phyloP scores from a whole-genome alignment of 495 filamentous ascomycete genomes.

The Penicillium malachiteum region DNA sequence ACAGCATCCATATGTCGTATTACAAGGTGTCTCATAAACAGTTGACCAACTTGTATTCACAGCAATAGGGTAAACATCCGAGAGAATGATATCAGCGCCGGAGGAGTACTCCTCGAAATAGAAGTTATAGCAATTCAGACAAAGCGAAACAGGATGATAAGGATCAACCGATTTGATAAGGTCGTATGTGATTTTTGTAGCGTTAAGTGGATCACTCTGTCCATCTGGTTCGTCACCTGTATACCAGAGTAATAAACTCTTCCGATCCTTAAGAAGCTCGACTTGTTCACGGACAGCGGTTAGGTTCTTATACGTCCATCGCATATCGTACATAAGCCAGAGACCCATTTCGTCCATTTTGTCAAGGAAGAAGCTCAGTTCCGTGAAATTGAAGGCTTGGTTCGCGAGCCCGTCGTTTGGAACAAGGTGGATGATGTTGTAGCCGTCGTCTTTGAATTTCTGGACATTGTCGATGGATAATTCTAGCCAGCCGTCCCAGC shows the following conservation, averaged over 20 bases:
- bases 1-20: slow-evolving; percentile 66
- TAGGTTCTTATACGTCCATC: slow-evolving; percentile 58
- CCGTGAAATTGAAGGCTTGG: slow-evolving; percentile 26
- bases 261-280: slow-evolving; percentile 46
- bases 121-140: slow-evolving; percentile 70
- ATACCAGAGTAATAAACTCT: slow-evolving; percentile 64
- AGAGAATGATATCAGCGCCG: slow-evolving; percentile 65
- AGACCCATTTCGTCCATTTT: slow-evolving; percentile 56
- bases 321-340: slow-evolving; percentile 66
- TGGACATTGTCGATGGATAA: slow-evolving; percentile 22
- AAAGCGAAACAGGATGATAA: slow-evolving; percentile 65
- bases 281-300: slow-evolving; percentile 54
- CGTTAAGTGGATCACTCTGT: slow-evolving; percentile 56
- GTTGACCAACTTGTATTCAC: slow-evolving; percentile 49
- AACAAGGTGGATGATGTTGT: slow-evolving; percentile 55
- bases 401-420: slow-evolving; percentile 30
- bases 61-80: slow-evolving; percentile 65
- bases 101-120: slow-evolving; percentile 60
- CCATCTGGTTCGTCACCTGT: slow-evolving; percentile 71
- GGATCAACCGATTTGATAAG: slow-evolving; percentile 59
- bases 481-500: slow-evolving; percentile 55
- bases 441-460: slow-evolving; percentile 52
- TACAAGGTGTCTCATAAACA: slow-evolving; percentile 54
- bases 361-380: slow-evolving; percentile 50
- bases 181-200: slow-evolving; percentile 37